A percentile compares a stretch with the other conserved stretches of the same genome.
These are phyloP conservation scores for Aspergillus steynii DNA, from an alignment of 495 filamentous ascomycete genomes.

Conservation along the genomic window DNA sequence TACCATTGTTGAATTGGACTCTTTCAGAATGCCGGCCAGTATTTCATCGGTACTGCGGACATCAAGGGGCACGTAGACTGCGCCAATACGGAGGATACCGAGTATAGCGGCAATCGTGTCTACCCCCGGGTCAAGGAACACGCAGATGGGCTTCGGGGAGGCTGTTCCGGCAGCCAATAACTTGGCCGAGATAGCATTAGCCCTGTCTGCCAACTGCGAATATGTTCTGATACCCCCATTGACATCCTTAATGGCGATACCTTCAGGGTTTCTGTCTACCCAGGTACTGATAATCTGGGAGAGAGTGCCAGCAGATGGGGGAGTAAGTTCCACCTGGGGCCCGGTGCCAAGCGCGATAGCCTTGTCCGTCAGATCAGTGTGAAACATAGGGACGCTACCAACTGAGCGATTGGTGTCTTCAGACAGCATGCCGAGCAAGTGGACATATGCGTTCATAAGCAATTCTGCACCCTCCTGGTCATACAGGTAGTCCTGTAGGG, in stretches of 20 bases:
- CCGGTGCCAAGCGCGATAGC: too few relatives aligned
- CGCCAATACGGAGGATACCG: constrained; percentile 47
- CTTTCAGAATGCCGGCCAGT: neutral
- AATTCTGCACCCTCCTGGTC: constrained; percentile 9
- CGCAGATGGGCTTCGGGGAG: neutral
- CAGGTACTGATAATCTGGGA: too few relatives aligned
- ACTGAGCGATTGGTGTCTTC: neutral
- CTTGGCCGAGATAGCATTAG: too few relatives aligned
- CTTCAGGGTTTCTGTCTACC: too few relatives aligned
- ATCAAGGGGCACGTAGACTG: constrained; percentile 32
- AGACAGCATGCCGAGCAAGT: constrained; percentile 20
- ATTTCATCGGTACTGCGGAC: neutral
- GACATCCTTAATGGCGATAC: too few relatives aligned
- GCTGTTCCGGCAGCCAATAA: too few relatives aligned
- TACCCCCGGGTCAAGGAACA: constrained; percentile 20
- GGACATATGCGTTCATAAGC: constrained; percentile 19
- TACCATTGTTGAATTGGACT: neutral
- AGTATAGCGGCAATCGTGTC: constrained; percentile 51
- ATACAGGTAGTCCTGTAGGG: constrained; percentile 15
- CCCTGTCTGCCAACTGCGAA: too few relatives aligned
- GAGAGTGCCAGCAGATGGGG: too few relatives aligned
- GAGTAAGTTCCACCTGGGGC: too few relatives aligned
- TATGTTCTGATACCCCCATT: too few relatives aligned
- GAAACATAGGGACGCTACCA: neutral
- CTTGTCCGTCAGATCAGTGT: neutral